A percentile compares a stretch with the other conserved stretches of the same genome.
Evolutionary conservation across 768 basidiomycete species (phyloP).

Genomic region (Rickenella mellea): DNA sequence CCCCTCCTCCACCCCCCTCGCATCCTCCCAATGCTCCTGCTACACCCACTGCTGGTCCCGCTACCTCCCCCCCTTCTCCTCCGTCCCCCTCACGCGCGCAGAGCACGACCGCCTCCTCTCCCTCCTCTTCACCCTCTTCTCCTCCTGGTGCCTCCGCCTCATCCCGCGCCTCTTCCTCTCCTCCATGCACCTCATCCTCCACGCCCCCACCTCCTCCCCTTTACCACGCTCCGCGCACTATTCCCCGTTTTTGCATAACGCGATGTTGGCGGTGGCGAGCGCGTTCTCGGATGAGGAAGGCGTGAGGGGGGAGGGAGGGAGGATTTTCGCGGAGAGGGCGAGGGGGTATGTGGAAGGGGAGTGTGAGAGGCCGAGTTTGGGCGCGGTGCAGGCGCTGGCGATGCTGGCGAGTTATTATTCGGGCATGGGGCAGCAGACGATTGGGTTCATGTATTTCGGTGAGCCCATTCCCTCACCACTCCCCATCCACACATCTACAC

Average conservation of each 20-base stretch:
- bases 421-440: constrained; percentile 27
- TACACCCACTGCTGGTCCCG: too few relatives aligned
- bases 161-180: constrained; percentile 39
- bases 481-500: too few relatives aligned
- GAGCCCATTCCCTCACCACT: not conserved
- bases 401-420: constrained; percentile 30
- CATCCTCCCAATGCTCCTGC: too few relatives aligned
- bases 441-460: constrained; percentile 37
- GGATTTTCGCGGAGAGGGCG: constrained; percentile 25
- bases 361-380: constrained; percentile 29
- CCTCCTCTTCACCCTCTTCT: constrained; percentile 38
- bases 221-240: constrained; percentile 36
- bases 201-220: constrained; percentile 12
- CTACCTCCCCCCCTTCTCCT: not conserved
- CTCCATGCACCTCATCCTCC: constrained; percentile 36
- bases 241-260: constrained; percentile 66
- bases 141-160: constrained; percentile 40
- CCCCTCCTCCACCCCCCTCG: not conserved
- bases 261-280: constrained; percentile 38
- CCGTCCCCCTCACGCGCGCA: not conserved
- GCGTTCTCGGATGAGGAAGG: constrained; percentile 26
- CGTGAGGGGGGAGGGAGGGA: constrained; percentile 18
- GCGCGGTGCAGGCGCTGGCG: constrained; percentile 29
- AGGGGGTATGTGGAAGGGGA: constrained; percentile 30
- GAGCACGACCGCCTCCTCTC: constrained; percentile 22